A percentile compares a stretch with the other conserved stretches of the same genome.
These are phyloP conservation scores for Brettanomyces custersianus DNA, from an alignment of 805 yeast genomes.

Conservation along the genomic window DNA sequence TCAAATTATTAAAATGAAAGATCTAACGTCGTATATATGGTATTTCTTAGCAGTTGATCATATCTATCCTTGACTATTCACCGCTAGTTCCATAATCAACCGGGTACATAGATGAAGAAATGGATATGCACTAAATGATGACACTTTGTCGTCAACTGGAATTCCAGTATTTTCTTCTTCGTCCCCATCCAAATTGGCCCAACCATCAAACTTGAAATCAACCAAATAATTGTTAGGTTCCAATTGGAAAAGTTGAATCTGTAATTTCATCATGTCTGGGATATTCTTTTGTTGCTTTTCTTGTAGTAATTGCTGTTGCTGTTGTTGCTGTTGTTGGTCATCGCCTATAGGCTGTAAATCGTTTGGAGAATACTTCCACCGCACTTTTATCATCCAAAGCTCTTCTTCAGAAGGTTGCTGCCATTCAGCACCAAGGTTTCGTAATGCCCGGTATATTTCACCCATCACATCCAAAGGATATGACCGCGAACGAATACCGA, in stretches of 20 bases:
- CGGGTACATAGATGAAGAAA: slow-evolving; percentile 87
- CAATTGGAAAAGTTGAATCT: slow-evolving; percentile 88
- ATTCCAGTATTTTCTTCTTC: slow-evolving; percentile 8
- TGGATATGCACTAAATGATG: slow-evolving; percentile 93
- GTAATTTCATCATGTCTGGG: slow-evolving; percentile 91
- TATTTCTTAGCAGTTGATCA: neutral
- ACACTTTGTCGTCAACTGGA: slow-evolving; percentile 57
- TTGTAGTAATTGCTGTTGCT: too few relatives aligned
- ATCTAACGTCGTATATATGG: too few relatives aligned
- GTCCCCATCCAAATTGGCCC: slow-evolving; percentile 39
- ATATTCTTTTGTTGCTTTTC: slow-evolving; percentile 21
- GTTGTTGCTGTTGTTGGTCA: neutral
- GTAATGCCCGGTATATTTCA: slow-evolving; percentile 89
- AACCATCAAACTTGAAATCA: slow-evolving; percentile 96
- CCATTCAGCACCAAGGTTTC: slow-evolving; percentile 96
- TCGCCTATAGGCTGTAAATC: slow-evolving; percentile 3
- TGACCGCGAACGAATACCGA: slow-evolving; percentile 91
- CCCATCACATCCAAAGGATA: slow-evolving; percentile 99
- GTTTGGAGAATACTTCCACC: slow-evolving; percentile 70
- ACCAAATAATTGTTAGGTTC: slow-evolving; percentile 95
- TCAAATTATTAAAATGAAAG: too few relatives aligned
- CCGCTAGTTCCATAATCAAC: slow-evolving; percentile 93
- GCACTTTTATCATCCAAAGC: slow-evolving; percentile 88
- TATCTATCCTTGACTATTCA: slow-evolving; percentile 62
- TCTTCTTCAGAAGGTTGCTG: slow-evolving; percentile 91